Evolutionary conservation across 2,329 filamentous ascomycete genomes (phyloP).

Genomic region (Lithohypha guttulata): DNA sequence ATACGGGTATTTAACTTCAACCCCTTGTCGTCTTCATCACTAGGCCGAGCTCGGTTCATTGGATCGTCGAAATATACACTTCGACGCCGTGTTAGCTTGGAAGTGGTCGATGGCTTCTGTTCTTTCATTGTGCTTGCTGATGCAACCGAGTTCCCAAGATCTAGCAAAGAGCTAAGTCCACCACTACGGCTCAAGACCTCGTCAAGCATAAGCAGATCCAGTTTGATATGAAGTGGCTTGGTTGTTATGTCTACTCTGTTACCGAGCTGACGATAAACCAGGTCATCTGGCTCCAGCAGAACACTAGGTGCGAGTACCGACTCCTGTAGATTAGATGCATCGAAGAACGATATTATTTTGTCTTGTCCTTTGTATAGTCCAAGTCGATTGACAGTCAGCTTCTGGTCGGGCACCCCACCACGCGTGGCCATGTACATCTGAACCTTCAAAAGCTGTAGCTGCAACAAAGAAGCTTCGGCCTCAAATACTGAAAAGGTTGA

Average conservation of each 20-base stretch:
- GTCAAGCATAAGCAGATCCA: slow-evolving; percentile 73
- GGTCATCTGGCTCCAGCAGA: slow-evolving; percentile 20
- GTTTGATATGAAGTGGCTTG: slow-evolving; percentile 60
- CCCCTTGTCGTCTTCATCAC: slow-evolving; percentile 14
- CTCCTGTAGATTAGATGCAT: slow-evolving; percentile 16
- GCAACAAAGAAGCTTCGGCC: slow-evolving; percentile 1
- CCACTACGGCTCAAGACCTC: slow-evolving; percentile 83
- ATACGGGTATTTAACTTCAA: slow-evolving; percentile 65
- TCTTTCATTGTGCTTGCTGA: slow-evolving; percentile 50
- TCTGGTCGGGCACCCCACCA: slow-evolving; percentile 1
- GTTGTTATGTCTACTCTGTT: slow-evolving; percentile 54
- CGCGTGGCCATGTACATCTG: background rate
- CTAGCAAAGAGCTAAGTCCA: slow-evolving; percentile 80
- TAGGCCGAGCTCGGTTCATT: slow-evolving; percentile 9
- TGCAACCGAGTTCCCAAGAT: slow-evolving; percentile 73
- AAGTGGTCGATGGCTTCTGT: slow-evolving; percentile 11
- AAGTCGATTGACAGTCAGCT: slow-evolving; percentile 1
- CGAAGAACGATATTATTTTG: slow-evolving; percentile 43
- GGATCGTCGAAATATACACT: slow-evolving; percentile 49
- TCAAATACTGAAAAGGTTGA: slow-evolving; percentile 3
- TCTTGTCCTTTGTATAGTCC: slow-evolving; percentile 21
- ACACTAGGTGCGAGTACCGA: slow-evolving; percentile 15
- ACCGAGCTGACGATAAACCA: slow-evolving; percentile 13
- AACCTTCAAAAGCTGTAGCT: slow-evolving; percentile 4
- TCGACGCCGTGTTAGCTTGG: slow-evolving; percentile 26